Base-by-base conservation (phyloP, 208 protist species). In the Trypanosoma lewisi region DNA sequence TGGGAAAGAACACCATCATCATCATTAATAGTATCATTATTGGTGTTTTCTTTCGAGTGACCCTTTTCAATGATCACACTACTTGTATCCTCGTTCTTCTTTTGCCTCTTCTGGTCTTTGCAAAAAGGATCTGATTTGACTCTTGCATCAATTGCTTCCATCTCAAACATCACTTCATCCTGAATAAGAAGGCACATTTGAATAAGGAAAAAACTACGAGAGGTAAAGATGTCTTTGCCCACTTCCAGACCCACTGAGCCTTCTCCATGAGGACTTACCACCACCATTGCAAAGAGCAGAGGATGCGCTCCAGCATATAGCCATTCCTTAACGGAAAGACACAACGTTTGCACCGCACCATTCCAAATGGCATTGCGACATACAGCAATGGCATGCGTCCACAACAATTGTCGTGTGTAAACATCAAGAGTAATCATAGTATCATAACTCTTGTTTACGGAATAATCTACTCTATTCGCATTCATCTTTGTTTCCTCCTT, bases 341-440 rank as follows among this genome's bases (percentile, higher is more conserved):
- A 45, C 31, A 33, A 4, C 0, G 66, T 60, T 11, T 39, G 44
- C 16, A 55, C 16, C n/a, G 58, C 59, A 9, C 58, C 66, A 54
- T 71, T 71, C 55, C 66, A 65, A 36, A 71, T 23, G 17, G 58
- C 66, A 30, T 65, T 71, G 44, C 66, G 66, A 31, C 66, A 64
- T 4, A 63, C 59, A 5, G 66, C 56, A 37, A 58, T 52, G 19
- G 51, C 66, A 41, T 71, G 66, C 12, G 48, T 63, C 66, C 66
- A 71, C 11, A 71, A n/a, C 19, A 71, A 37, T 4, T 27, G 25
- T 30, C 25, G 66, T 17, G 50, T 36, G 16, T 51, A 19, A 4
- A 21, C 44, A n/a, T 55, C 34, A 21, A 42, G 39, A 11, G 28
- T 31, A 19, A 51, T 1, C 8, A 36, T 9, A 12, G 6, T 0